Conservation (phyloP, 495 filamentous ascomycete genomes). For the Penicillium tannophilum region DNA sequence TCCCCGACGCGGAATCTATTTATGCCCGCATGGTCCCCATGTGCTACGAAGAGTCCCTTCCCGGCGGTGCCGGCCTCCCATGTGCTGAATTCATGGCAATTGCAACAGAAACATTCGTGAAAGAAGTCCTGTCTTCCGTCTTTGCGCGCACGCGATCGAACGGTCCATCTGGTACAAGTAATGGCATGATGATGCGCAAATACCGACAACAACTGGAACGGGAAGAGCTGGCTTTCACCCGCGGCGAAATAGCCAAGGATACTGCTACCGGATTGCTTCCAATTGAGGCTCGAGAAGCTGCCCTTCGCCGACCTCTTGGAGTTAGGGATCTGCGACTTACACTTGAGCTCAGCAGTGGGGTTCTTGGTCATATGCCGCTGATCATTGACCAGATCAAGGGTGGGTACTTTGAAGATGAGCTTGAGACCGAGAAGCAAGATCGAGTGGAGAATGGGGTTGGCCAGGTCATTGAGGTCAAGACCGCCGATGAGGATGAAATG, state of each 20-base stretch:
- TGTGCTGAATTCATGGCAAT: conserved; percentile 86
- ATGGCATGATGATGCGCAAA: conserved; percentile 75
- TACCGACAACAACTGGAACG: conserved; percentile 71
- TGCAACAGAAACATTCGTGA: conserved; percentile 89
- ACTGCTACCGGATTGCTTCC: conserved; percentile 68
- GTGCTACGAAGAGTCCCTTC: conserved; percentile 88
- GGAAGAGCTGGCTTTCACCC: conserved; percentile 68
- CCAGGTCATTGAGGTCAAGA: conserved; percentile 41
- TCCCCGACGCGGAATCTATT: conserved; percentile 80
- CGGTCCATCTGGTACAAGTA: conserved; percentile 67
- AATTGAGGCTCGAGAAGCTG: conserved; percentile 69
- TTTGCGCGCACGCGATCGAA: conserved; percentile 80
- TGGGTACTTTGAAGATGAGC: conserved; percentile 73
- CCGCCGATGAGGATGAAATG: conserved; percentile 50
- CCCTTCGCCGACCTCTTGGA: conserved; percentile 64
- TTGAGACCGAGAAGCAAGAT: conserved; percentile 60
- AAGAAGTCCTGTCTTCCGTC: conserved; percentile 78
- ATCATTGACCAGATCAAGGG: conserved; percentile 71
- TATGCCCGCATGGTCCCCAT: conserved; percentile 87
- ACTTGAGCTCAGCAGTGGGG: conserved; percentile 70
- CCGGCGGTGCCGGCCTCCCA: conserved; percentile 67
- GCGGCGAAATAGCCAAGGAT: conserved; percentile 70
- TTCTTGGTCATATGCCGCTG: conserved; percentile 75
- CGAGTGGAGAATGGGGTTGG: conserved; percentile 37
- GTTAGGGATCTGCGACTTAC: conserved; percentile 80